Evolutionary conservation across 2,329 filamentous ascomycete genomes (phyloP), one percentile per base, ranked within the genome.

Genomic region (Paraconiothyrium brasiliense): DNA sequence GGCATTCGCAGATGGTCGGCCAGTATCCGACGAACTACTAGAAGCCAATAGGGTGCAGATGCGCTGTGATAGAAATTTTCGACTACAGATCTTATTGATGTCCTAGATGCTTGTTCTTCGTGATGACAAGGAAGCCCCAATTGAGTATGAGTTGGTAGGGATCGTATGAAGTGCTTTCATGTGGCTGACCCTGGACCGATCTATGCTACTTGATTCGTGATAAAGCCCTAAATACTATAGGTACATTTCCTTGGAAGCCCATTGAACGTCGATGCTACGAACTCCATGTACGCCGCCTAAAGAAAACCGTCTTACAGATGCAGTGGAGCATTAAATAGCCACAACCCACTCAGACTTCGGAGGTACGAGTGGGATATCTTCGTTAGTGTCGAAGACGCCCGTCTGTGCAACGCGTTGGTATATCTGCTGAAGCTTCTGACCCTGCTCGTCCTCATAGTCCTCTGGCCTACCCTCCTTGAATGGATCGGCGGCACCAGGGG

Each of bases 271-370:
- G 37, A 39, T 6, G 37, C 37, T 39, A n/a, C 39, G n/a, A 47
- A 47, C 44, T 47, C 20, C 44, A 47, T 14, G 20, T 11, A 20
- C 44, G 44, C 44, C 44, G 3, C 44, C 9, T 20, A 30, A 9
- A 6, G 22, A 47, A 47, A 14, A 27, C 46, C 20, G 32, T 30
- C 30, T 32, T 48, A 48, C 46, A 48, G 8, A 14, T 48, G 11
- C 16, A 41, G 24, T 37, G 3, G 20, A 11, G 30, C 16, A 39
- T 20, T 48, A 27, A 8, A 61, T 24, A 24, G 60, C 51, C 30
- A 67, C 78, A 67, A 88, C 89, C 83, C 89, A 94, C 72, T 94
- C 92, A 63, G 88, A 84, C 78, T 89, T 89, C 0, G 94, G 94
- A 22, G 94, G 92, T 49, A 93, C 80, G 68, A 90, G 84, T 0